Percentiles rank a stretch among this genome's conserved stretches.
Evolutionary conservation across 306 rosid genomes (phyloP).

Genomic region (Vigna hirtella): DNA sequence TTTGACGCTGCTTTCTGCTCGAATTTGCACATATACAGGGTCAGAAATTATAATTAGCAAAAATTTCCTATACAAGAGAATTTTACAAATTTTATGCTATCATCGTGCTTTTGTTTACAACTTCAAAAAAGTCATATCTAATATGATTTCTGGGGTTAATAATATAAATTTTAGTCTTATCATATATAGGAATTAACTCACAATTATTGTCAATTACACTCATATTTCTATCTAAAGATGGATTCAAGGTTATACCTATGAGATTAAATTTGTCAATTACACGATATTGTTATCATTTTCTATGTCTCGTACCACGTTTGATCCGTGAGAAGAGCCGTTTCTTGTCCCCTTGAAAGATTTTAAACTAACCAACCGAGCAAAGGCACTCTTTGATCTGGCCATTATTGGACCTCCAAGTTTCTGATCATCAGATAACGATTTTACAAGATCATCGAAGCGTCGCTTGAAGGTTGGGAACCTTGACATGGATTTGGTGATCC

Average conservation of each 20-base stretch:
- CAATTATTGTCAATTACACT: not conserved
- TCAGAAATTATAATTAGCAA: not conserved
- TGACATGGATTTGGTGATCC: conserved; percentile 86
- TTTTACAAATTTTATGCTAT: no score
- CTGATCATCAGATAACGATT: conserved; percentile 59
- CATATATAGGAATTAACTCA: not conserved
- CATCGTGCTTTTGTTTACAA: not conserved
- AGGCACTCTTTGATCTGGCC: conserved; percentile 84
- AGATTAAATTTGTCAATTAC: not conserved
- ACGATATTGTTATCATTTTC: conserved; percentile 44
- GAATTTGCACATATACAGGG: not conserved
- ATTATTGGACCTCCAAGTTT: conserved; percentile 54
- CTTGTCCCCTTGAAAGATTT: conserved; percentile 61
- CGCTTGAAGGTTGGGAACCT: conserved; percentile 90
- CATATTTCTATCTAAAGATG: not conserved
- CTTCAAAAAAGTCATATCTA: not conserved
- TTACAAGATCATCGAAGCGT: conserved; percentile 69
- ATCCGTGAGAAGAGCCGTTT: conserved; percentile 58
- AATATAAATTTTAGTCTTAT: no score
- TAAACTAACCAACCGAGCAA: conserved; percentile 64
- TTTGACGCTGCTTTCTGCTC: not conserved
- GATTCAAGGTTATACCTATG: not conserved
- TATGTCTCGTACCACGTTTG: conserved; percentile 56
- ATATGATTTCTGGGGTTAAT: not conserved
- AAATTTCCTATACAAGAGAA: no score